Base-by-base conservation (phyloP, 768 basidiomycete species). In the Clavaria fumosa region DNA sequence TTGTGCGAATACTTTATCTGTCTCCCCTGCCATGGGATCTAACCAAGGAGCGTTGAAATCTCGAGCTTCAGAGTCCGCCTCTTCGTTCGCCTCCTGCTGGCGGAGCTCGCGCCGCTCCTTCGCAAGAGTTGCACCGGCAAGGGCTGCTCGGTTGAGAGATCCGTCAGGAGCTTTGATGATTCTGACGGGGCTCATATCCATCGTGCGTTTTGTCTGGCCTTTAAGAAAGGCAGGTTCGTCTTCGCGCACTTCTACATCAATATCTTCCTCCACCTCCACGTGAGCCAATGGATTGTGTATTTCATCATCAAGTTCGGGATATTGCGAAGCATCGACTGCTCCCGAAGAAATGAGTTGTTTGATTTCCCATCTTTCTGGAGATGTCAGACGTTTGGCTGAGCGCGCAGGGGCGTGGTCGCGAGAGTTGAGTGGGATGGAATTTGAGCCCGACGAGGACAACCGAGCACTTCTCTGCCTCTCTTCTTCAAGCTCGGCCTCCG, bases 91-190 rank as follows among this genome's bases (percentile, higher is more conserved):
- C 52, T 97, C 91, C 54, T 97, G 86, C 48, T 91, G 86, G 44
- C 89, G 72, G 35, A 97, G 58, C 55, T 99, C 95, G 31, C 91
- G 72, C 37, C 95, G 74, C 57, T 99, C 95, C 56, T 95, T 95
- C 9, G 93, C 86, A 2, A 96, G 62, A 2, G 90, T 78, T 17
- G 90, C 89, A 15, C 93, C 91, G 1, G 86, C 84, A 26, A 97
- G 69, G 4, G 95, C 95, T 14, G 95, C 91, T 43, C 95, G 69
- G 49, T 99, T 99, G 41, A 99, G 56, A 4, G 91, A 91, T 14
- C 95, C 95, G 59, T 99, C 95, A 1, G 95, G 95, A 15, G 95
- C 95, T 54, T 97, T 97, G 52, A 99, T 83, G 44, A 99, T 84
- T 58, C 96, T 97, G 47, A 97, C 89, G 0, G 95, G 95, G 52